Evolutionary conservation across 352 stramenopile species (phyloP), one percentile per base, ranked within the genome.

Genomic region (Globisporangium emineosum): DNA sequence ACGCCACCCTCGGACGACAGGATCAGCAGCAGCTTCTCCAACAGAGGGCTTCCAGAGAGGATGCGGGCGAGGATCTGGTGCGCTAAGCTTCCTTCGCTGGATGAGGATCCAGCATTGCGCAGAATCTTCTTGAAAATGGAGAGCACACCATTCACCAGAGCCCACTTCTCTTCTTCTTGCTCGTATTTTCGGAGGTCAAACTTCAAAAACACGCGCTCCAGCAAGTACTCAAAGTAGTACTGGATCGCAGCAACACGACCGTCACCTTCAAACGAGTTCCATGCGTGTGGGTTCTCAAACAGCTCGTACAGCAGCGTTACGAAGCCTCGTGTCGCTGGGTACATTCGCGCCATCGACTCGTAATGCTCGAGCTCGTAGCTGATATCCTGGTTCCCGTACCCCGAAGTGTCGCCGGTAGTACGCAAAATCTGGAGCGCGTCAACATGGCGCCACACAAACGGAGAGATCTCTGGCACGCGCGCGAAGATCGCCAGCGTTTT

Each of bases 351-450:
- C 53, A 92, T 60, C 0, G 82, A 91, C 64, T 94, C 86, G 64
- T 90, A 94, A 64, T 95, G 87, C 61, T 95, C 87, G 3, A 95
- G 76, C 66, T 95, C 87, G 68, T 90, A 95, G 42, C 76, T 82
- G 52, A 95, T 89, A 65, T 92, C 85, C 55, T 93, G 73, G 32
- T 76, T 86, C 1, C 83, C 83, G 55, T 89, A 92, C 7, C 78
- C 72, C 0, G 78, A 75, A 0, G 78, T 79, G 45, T 91, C 81
- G 0, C 83, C 74, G 0, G 83, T 90, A 32, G 87, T 95, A 33
- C 83, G 78, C 57, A 95, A 45, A 70, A 95, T 93, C 60, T 95
- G 87, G 32, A 93, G 76, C 27, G 83, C 78, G 29, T 95, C 87
- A 40, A 95, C 81, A 57, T 95, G 81, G 29, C 85, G 85, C 87